Conservation (phyloP, 2,329 filamentous ascomycete genomes). For the Talaromyces verruculosus region DNA sequence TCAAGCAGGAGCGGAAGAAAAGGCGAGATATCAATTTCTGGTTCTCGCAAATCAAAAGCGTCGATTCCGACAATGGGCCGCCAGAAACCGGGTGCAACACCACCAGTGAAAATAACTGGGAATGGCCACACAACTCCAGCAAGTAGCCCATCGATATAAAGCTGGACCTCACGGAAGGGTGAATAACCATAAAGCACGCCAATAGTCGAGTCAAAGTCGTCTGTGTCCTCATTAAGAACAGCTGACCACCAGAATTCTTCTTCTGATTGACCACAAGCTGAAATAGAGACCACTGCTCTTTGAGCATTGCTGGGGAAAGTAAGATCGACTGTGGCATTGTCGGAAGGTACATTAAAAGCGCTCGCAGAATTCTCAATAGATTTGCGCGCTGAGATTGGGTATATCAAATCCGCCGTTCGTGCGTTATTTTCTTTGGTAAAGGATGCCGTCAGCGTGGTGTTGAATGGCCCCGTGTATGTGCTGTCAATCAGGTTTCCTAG, state of each 20-base stretch:
- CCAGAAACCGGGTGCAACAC: conserved; percentile 73
- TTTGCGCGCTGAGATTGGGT: conserved; percentile 55
- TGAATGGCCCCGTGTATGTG: conserved; percentile 70
- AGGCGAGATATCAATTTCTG: conserved; percentile 78
- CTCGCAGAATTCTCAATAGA: conserved; percentile 55
- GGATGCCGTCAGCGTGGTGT: conserved; percentile 70
- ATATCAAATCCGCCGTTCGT: conserved; percentile 61
- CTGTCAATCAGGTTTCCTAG: conserved; percentile 70
- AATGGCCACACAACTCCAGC: conserved; percentile 80
- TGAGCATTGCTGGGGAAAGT: conserved; percentile 65
- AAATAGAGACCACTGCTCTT: conserved; percentile 72
- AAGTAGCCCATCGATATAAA: conserved; percentile 69
- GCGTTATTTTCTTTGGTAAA: conserved; percentile 59
- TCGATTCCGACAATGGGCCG: conserved; percentile 75
- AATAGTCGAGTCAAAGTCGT: conserved; percentile 59
- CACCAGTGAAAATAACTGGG: conserved; percentile 78
- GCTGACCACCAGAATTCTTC: conserved; percentile 91
- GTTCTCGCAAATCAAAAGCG: conserved; percentile 74
- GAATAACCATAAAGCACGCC: conserved; percentile 65
- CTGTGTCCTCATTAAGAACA: conserved; percentile 61
- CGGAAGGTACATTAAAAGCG: conserved; percentile 65
- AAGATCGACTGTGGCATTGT: conserved; percentile 61
- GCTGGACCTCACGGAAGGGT: conserved; percentile 75
- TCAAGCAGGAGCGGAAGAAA: conserved; percentile 71
- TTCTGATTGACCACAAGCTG: conserved; percentile 70